These are phyloP conservation scores for Candida ulmi DNA, from an alignment of 805 yeast species.

Conservation along the genomic window DNA sequence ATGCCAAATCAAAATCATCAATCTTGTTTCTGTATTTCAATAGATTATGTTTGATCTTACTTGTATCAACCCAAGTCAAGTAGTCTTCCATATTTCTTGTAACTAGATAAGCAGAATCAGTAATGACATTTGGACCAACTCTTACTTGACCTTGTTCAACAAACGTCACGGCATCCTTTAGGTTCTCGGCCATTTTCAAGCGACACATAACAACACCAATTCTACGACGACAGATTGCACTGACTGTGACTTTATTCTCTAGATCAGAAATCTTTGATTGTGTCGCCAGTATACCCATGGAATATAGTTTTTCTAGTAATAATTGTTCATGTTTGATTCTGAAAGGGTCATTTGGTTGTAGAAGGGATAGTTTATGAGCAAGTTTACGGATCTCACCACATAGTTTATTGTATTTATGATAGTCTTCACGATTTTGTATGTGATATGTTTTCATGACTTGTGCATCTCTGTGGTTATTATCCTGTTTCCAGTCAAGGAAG, in stretches of 20 bases:
- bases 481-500: conserved; percentile 96
- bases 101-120: conserved; percentile 92
- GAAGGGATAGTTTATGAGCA: conserved; percentile 77
- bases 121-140: conserved; percentile 92
- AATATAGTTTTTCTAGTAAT: conserved; percentile 77
- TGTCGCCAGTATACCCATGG: conserved; percentile 86
- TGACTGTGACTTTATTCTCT: conserved; percentile 87
- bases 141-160: conserved; percentile 97
- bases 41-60: conserved; percentile 87
- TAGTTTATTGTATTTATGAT: conserved; percentile 85
- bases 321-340: conserved; percentile 85
- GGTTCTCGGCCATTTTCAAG: conserved; percentile 86
- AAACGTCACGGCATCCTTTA: conserved; percentile 84
- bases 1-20: conserved; percentile 52
- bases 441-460: conserved; percentile 94
- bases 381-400: conserved; percentile 89
- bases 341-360: conserved; percentile 84
- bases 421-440: conserved; percentile 91
- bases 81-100: conserved; percentile 95
- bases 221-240: conserved; percentile 88
- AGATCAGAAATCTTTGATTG: conserved; percentile 85
- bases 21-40: conserved; percentile 78
- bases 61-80: conserved; percentile 94
- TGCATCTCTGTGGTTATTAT: conserved; percentile 91
- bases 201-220: conserved; percentile 94